These are phyloP conservation scores for Pulicaria dysenterica DNA, from an alignment of 129 eudicot genomes.

Conservation along the genomic window DNA sequence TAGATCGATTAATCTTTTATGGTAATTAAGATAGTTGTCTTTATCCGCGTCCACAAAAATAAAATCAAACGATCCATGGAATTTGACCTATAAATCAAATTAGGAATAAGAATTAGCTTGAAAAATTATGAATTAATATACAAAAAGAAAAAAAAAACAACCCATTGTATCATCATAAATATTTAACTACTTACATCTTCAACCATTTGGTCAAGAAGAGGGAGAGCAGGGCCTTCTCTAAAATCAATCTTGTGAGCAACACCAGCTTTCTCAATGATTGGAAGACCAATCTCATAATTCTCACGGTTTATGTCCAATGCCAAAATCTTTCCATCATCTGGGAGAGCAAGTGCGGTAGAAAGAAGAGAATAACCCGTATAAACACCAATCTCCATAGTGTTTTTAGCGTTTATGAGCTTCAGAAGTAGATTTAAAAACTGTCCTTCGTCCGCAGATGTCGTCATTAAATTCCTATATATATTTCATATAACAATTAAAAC, in stretches of 20 bases:
- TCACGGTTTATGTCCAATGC: slow-evolving; percentile 36
- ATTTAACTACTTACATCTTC: slow-evolving; percentile 17
- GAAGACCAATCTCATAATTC: slow-evolving; percentile 38
- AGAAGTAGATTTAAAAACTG: slow-evolving; percentile 50
- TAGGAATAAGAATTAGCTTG: not conserved
- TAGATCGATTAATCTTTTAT: slow-evolving; percentile 35
- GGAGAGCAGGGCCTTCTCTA: slow-evolving; percentile 42
- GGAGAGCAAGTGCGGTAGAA: slow-evolving; percentile 59
- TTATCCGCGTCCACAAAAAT: slow-evolving; percentile 41
- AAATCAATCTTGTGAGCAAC: slow-evolving; percentile 42
- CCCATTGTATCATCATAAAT: no score
- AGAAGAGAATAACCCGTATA: slow-evolving; percentile 60
- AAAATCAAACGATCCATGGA: slow-evolving; percentile 44
- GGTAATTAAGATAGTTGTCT: slow-evolving; percentile 42
- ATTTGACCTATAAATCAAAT: slow-evolving; percentile 13
- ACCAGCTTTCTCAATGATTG: slow-evolving; percentile 39
- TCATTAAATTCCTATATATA: slow-evolving; percentile 50
- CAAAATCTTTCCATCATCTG: slow-evolving; percentile 55
- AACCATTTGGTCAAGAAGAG: slow-evolving; percentile 38
- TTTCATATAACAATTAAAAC: not conserved
- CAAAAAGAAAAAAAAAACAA: not conserved
- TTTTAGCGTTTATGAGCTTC: slow-evolving; percentile 54
- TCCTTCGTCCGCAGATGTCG: slow-evolving; percentile 65
- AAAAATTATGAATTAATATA: not conserved
- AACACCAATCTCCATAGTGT: slow-evolving; percentile 57